phyloP scores from a whole-genome alignment of 768 basidiomycete genomes.

The Phylloporus sp. region DNA sequence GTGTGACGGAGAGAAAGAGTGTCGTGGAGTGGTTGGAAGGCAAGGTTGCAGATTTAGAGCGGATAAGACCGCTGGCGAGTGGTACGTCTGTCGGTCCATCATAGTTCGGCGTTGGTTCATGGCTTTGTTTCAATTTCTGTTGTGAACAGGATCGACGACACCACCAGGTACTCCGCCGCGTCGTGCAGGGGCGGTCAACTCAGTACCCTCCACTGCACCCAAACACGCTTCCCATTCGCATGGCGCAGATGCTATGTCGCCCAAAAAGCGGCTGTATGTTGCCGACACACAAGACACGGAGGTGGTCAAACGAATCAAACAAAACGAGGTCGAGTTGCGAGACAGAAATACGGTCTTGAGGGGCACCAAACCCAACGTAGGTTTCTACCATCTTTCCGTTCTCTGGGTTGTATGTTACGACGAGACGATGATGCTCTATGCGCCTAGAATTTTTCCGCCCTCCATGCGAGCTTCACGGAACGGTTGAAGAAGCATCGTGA shows the following conservation, averaged over 20 bases:
- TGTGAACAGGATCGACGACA: conserved; percentile 46
- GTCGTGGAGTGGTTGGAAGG: conserved; percentile 86
- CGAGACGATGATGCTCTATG: neutral
- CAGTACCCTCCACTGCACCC: conserved; percentile 20
- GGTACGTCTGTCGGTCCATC: conserved; percentile 11
- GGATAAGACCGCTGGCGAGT: conserved; percentile 21
- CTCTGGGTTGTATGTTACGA: neutral
- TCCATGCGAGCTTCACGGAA: conserved; percentile 63
- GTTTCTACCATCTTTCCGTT: conserved; percentile 24
- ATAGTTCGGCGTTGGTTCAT: neutral
- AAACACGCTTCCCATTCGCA: conserved; percentile 20
- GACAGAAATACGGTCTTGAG: conserved; percentile 82
- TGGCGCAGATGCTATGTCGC: conserved; percentile 36
- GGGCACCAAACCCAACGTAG: conserved; percentile 79
- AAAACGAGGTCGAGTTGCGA: conserved; percentile 72
- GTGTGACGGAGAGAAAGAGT: conserved; percentile 81
- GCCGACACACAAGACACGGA: conserved; percentile 76
- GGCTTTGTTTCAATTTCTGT: neutral
- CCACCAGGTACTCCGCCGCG: conserved; percentile 58
- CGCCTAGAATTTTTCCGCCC: conserved; percentile 74
- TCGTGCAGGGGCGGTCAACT: conserved; percentile 13
- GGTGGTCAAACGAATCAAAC: conserved; percentile 77
- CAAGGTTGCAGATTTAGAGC: conserved; percentile 28
- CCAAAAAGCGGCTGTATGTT: conserved; percentile 73
- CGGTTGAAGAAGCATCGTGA: conserved; percentile 79